Conservation (phyloP, 2,329 filamentous ascomycete genomes). For the Fusarium sp. region DNA sequence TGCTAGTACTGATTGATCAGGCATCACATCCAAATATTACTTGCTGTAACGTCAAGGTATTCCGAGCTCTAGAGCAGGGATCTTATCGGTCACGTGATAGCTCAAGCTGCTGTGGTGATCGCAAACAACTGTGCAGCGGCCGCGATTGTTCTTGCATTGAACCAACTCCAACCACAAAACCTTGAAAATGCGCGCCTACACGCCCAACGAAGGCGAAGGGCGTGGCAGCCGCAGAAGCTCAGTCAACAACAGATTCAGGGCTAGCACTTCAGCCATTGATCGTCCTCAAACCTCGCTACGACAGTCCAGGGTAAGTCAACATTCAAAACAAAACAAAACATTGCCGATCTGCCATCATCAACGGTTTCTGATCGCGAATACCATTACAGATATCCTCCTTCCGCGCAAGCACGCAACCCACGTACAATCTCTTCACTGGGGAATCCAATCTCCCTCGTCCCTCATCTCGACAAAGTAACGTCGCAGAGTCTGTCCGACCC, state of each 20-base stretch:
- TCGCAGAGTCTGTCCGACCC: conserved; percentile 59
- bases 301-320: conserved; percentile 58
- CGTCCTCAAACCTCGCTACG: conserved; percentile 55
- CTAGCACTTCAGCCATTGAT: conserved; percentile 56
- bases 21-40: too few species aligned
- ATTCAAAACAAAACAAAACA: conserved; percentile 40
- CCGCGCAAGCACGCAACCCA: conserved; percentile 66
- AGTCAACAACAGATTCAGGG: conserved; percentile 52
- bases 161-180: conserved; percentile 10
- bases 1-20: neutral
- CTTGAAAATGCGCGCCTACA: conserved; percentile 54
- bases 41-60: too few species aligned
- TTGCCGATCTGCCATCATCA: neutral
- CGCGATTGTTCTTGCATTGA: conserved; percentile 13
- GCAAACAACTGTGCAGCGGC: conserved; percentile 30
- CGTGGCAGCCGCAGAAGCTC: conserved; percentile 51
- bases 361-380: conserved; percentile 25
- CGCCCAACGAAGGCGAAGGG: conserved; percentile 53
- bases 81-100: conserved; percentile 37
- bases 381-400: conserved; percentile 61
- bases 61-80: neutral
- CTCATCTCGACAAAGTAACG: conserved; percentile 59
- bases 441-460: conserved; percentile 59
- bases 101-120: conserved; percentile 45
- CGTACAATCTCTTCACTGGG: conserved; percentile 73